Percentiles rank a stretch among this genome's conserved stretches.
These are phyloP conservation scores for Thermochaetoides dissita DNA, from an alignment of 2,329 filamentous ascomycete genomes.

Conservation along the genomic window DNA sequence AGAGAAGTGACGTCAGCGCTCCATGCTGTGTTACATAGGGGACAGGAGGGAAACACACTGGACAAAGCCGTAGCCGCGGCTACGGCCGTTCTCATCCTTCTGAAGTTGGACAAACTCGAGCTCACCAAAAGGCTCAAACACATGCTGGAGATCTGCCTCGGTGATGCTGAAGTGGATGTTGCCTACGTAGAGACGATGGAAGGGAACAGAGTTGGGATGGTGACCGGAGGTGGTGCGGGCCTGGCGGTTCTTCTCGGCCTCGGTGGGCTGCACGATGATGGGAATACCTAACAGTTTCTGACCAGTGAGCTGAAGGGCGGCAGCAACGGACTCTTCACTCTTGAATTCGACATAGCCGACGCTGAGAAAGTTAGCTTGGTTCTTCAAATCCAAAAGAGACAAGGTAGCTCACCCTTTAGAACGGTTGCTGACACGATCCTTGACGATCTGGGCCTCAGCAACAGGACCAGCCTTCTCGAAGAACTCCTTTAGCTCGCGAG, in stretches of 20 bases:
- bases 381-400: no score
- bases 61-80: slow-evolving; percentile 94
- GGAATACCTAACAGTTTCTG: slow-evolving; percentile 97
- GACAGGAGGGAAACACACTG: slow-evolving; percentile 53
- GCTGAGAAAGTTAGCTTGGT: slow-evolving; percentile 38
- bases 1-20: slow-evolving; percentile 8
- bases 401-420: slow-evolving; percentile 70
- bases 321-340: slow-evolving; percentile 80
- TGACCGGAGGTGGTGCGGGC: slow-evolving; percentile 60
- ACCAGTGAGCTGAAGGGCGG: slow-evolving; percentile 94
- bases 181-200: slow-evolving; percentile 95
- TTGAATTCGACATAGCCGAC: slow-evolving; percentile 99
- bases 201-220: slow-evolving; percentile 74
- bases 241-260: slow-evolving; percentile 98
- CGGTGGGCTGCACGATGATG: slow-evolving; percentile 94
- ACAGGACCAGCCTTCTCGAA: slow-evolving; percentile 92
- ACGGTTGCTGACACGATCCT: slow-evolving; percentile 88
- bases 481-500: slow-evolving; percentile 83
- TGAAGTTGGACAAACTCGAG: slow-evolving; percentile 96
- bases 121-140: slow-evolving; percentile 95
- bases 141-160: slow-evolving; percentile 85
- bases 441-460: slow-evolving; percentile 96
- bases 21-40: no score
- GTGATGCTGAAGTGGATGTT: slow-evolving; percentile 99
- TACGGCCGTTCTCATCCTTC: slow-evolving; percentile 82